phyloP scores from a whole-genome alignment of 2,329 filamentous ascomycete species.

The Claviceps africana region DNA sequence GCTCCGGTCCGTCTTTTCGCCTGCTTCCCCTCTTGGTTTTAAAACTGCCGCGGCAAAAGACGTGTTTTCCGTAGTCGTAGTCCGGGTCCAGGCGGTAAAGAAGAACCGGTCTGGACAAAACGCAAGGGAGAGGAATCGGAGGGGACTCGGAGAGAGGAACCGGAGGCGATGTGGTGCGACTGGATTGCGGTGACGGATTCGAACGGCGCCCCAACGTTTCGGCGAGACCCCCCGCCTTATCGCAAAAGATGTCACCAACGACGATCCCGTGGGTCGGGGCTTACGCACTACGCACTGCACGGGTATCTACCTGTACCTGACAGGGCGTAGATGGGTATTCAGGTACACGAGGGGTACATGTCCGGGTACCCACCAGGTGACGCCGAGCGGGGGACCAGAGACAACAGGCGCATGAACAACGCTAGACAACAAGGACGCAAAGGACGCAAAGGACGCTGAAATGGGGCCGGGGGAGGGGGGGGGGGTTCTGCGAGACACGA shows the following conservation, averaged over 20 bases:
- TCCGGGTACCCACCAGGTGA: background rate
- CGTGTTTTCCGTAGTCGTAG: background rate
- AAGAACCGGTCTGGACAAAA: background rate
- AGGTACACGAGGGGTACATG: too few species aligned
- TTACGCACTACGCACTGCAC: too few species aligned
- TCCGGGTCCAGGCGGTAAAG: background rate
- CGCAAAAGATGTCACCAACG: constrained; percentile 1
- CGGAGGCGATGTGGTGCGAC: background rate
- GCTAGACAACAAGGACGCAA: background rate
- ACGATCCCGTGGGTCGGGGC: background rate
- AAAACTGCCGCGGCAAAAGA: too few species aligned
- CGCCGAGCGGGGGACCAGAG: background rate
- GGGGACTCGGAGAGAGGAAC: background rate
- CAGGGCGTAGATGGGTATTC: too few species aligned
- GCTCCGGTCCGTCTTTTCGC: background rate
- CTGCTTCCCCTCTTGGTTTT: too few species aligned
- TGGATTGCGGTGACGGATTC: background rate
- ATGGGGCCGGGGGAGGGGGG: background rate
- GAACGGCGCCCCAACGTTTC: background rate
- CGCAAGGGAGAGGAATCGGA: background rate
- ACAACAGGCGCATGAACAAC: background rate
- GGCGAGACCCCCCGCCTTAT: constrained; percentile 5
- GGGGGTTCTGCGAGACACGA: background rate
- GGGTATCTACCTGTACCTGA: too few species aligned
- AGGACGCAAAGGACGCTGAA: background rate